These are phyloP conservation scores for Lonicera japonica DNA, from an alignment of 129 eudicot genomes.

Conservation along the genomic window DNA sequence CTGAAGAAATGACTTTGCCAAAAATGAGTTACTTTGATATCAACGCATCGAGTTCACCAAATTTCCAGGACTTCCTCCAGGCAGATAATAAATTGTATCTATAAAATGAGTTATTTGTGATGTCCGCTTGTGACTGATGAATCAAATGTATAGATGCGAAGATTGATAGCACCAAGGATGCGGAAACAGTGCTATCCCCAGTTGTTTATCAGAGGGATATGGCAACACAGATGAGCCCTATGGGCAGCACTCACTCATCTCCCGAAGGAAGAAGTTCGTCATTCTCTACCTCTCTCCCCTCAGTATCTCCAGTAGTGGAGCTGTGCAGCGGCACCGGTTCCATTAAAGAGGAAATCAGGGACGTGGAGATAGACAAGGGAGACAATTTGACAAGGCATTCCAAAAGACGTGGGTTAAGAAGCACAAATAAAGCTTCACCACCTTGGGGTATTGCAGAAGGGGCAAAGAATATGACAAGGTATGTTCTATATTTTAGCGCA, in stretches of 20 bases:
- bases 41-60: too few relatives aligned
- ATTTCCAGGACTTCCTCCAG: too few relatives aligned
- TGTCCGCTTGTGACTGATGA: not conserved
- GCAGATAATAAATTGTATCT: too few relatives aligned
- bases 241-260: conserved; percentile 44
- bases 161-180: conserved; percentile 24
- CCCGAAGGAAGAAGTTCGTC: conserved; percentile 32
- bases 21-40: too few relatives aligned
- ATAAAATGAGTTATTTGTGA: too few relatives aligned
- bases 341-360: conserved; percentile 51
- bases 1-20: too few relatives aligned
- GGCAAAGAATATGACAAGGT: conserved; percentile 58
- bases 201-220: conserved; percentile 61
- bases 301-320: conserved; percentile 15
- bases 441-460: conserved; percentile 41
- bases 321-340: conserved; percentile 18
- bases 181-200: conserved; percentile 20
- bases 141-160: conserved; percentile 51
- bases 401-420: conserved; percentile 28
- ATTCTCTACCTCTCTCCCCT: conserved; percentile 35
- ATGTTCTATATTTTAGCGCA: conserved; percentile 10
- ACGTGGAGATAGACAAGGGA: conserved; percentile 83
- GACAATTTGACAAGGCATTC: conserved; percentile 30
- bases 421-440: conserved; percentile 22
- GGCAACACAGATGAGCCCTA: conserved; percentile 95